Percentiles rank a stretch among this genome's conserved stretches.
Conservation (phyloP, 2,329 filamentous ascomycete genomes). For the Penicillium sp. region DNA sequence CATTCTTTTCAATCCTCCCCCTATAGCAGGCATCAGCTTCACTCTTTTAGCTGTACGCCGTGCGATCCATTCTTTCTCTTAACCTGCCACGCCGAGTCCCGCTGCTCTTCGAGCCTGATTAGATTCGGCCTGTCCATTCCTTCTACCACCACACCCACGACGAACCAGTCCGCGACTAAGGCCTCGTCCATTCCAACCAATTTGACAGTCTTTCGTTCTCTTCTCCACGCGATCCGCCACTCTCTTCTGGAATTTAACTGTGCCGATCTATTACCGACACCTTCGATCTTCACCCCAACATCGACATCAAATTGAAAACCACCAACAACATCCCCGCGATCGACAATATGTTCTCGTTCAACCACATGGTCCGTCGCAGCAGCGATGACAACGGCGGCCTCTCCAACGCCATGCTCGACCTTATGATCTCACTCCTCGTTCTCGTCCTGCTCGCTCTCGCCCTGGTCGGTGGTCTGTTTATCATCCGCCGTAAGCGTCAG, state of each 20-base stretch:
- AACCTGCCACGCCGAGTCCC: conserved; percentile 14
- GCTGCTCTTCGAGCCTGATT: conserved; percentile 5
- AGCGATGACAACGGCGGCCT: conserved; percentile 52
- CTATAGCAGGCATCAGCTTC: conserved; percentile 57
- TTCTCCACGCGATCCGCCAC: conserved; percentile 20
- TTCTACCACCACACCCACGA: conserved; percentile 10
- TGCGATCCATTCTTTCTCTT: conserved; percentile 52
- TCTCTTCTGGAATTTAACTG: conserved; percentile 20
- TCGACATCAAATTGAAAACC: conserved; percentile 5
- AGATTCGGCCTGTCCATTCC: conserved; percentile 17
- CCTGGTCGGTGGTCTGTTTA: conserved; percentile 67
- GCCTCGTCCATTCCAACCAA: conserved; percentile 14
- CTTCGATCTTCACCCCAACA: conserved; percentile 6
- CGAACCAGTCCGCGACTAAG: conserved; percentile 11
- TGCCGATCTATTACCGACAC: conserved; percentile 17
- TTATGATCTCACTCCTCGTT: conserved; percentile 77
- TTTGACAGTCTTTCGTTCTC: conserved; percentile 6
- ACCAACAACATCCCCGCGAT: background rate
- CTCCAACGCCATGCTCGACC: conserved; percentile 66
- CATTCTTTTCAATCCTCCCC: conserved; percentile 26
- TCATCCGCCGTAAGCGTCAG: conserved; percentile 69
- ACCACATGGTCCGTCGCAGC: conserved; percentile 52
- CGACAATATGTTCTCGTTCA: conserved; percentile 42
- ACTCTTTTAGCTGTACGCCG: conserved; percentile 62
- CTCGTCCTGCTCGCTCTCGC: conserved; percentile 73